phyloP scores from a whole-genome alignment of 345 rosid genomes.

The Euphorbia tirucalli region DNA sequence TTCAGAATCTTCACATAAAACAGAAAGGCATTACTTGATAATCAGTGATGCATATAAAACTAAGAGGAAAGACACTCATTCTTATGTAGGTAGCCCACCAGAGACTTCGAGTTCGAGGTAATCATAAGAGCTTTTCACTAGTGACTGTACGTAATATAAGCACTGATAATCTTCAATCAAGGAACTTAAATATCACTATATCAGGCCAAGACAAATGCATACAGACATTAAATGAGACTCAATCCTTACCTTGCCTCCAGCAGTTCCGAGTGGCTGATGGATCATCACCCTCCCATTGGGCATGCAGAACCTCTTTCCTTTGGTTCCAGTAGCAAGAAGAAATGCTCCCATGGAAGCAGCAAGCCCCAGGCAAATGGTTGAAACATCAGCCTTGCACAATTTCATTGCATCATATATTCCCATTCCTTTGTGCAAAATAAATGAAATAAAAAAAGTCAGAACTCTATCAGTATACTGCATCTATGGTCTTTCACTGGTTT shows the following conservation, averaged over 20 bases:
- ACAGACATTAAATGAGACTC: constrained; percentile 8
- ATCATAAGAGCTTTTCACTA: background rate
- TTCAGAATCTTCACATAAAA: background rate
- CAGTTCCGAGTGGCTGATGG: constrained; percentile 88
- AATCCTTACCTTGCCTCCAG: constrained; percentile 73
- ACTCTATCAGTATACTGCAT: background rate
- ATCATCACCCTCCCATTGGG: constrained; percentile 94
- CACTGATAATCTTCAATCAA: background rate
- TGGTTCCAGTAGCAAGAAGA: constrained; percentile 77
- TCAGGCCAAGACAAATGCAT: background rate
- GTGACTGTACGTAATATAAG: background rate
- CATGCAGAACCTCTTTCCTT: constrained; percentile 96
- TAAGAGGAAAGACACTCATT: background rate
- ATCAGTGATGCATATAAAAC: background rate
- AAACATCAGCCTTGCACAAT: constrained; percentile 89
- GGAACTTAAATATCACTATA: background rate
- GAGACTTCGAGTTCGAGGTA: background rate
- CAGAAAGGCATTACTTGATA: background rate
- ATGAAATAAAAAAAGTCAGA: constrained; percentile 12
- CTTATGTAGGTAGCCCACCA: background rate
- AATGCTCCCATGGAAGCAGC: constrained; percentile 97
- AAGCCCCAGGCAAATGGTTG: constrained; percentile 87
- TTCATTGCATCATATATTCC: constrained; percentile 98
- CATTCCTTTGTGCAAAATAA: constrained; percentile 54
- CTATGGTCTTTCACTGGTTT: too few relatives aligned